Evolutionary conservation across 371 early-diverging fungal species (phyloP), one percentile per base, ranked within the genome.

Genomic region (Zychaea mexicana): DNA sequence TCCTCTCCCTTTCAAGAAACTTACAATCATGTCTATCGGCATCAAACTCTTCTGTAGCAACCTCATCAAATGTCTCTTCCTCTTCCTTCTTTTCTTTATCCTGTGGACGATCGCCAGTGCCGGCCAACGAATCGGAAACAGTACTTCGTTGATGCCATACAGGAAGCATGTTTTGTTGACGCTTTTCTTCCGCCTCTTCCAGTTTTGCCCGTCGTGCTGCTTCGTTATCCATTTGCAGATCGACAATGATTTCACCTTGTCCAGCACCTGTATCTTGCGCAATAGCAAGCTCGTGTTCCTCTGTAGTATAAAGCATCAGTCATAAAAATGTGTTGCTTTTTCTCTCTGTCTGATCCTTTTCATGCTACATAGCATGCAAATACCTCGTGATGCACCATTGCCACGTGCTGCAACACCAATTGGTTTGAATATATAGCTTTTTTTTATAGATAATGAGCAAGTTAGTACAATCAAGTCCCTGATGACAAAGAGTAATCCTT

Each of bases 121-220:
- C 77, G 21, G 66, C 73, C 28, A 83, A 63, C 4, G 73, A 62
- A 45, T 76, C 82, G 17, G 90, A 86, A 2, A 91, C 89, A 1
- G 91, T 90, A 57, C 87, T 88, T 52, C 84, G 87, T 24, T 84
- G 85, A 74, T 91, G 92, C 93, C 91, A 94, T 24, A 86, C 86
- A n/a, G 92, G 94, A 52, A 91, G 74, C 33, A 88, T 91, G 70
- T 92, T 93, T 71, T 90, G 92, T 60, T 85, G 85, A 55, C 91
- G 79, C 58, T 90, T 92, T 69, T 87, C 85, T 66, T 87, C 88
- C 0, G 87, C 82, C 59, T 93, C 93, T 6, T 82, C 78, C 70
- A 89, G 86, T 53, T 87, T 86, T 15, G 85, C 84, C 22, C 84
- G 79, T 63, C 89, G 81, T 10, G 87, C 87, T 22, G 88, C 90